phyloP scores from a whole-genome alignment of 2,329 filamentous ascomycete genomes.

The Chaetoscypha palmicola region DNA sequence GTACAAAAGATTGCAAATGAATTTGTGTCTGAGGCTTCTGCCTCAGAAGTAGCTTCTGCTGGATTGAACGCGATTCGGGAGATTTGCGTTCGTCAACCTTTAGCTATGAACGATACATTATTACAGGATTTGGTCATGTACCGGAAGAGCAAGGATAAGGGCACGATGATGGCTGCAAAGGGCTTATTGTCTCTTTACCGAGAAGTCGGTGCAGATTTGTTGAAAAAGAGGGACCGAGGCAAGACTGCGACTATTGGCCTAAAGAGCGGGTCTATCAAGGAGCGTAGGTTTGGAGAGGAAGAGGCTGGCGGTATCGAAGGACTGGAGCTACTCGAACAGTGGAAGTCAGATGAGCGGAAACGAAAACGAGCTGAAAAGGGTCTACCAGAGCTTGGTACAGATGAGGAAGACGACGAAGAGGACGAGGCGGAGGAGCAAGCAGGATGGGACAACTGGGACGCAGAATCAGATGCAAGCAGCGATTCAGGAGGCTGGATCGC shows the following conservation, averaged over 20 bases:
- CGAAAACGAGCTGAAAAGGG: conserved; percentile 65
- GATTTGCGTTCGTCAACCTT: conserved; percentile 82
- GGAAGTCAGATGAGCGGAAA: conserved; percentile 84
- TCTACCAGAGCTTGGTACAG: conserved; percentile 55
- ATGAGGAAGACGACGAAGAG: conserved; percentile 53
- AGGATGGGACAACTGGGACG: conserved; percentile 29
- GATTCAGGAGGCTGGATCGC: conserved; percentile 91
- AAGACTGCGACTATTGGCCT: conserved; percentile 84
- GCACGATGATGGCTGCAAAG: conserved; percentile 97
- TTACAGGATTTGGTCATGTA: conserved; percentile 94
- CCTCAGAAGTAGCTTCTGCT: conserved; percentile 82
- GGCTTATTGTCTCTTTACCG: conserved; percentile 85
- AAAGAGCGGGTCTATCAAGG: conserved; percentile 65
- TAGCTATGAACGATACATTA: conserved; percentile 96
- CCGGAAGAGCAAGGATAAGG: conserved; percentile 95
- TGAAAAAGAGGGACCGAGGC: conserved; percentile 84
- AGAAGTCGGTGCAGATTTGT: conserved; percentile 81
- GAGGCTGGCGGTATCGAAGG: conserved; percentile 79
- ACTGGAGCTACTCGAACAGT: conserved; percentile 81
- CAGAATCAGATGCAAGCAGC: conserved; percentile 44
- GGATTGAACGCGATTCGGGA: conserved; percentile 93
- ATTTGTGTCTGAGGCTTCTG: conserved; percentile 91
- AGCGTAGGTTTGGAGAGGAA: conserved; percentile 77
- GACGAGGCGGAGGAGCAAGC: conserved; percentile 34
- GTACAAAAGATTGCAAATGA: conserved; percentile 96